phyloP scores from a whole-genome alignment of 2,329 filamentous ascomycete genomes.

The Fusarium sp. region DNA sequence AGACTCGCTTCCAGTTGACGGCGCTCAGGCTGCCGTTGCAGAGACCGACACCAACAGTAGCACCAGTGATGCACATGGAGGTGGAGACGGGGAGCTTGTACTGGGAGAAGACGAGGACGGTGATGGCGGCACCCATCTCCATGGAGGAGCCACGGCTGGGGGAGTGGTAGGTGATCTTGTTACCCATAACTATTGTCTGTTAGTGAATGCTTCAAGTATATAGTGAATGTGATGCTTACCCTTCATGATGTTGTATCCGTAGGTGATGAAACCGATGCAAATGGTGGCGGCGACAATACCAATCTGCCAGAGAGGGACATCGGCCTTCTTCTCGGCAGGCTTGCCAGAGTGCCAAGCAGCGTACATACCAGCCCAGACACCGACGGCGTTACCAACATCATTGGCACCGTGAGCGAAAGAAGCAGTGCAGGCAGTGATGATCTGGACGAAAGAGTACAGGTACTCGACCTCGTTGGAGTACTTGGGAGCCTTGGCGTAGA shows the following conservation, averaged over 20 bases:
- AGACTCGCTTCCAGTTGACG: constrained; percentile 81
- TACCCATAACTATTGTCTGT: constrained; percentile 74
- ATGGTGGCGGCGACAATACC: constrained; percentile 74
- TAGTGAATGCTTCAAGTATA: neutral
- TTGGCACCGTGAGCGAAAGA: constrained; percentile 83
- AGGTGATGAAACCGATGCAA: constrained; percentile 76
- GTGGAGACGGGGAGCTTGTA: constrained; percentile 81
- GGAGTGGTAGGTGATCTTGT: constrained; percentile 80
- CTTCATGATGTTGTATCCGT: constrained; percentile 89
- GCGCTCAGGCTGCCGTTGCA: constrained; percentile 79
- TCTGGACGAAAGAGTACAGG: constrained; percentile 74
- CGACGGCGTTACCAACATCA: constrained; percentile 79
- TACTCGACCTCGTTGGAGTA: constrained; percentile 80
- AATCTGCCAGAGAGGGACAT: constrained; percentile 81
- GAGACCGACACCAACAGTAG: constrained; percentile 81
- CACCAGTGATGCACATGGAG: constrained; percentile 83
- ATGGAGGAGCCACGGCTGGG: constrained; percentile 72
- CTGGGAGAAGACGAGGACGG: constrained; percentile 80
- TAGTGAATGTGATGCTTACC: constrained; percentile 56
- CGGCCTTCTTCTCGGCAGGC: constrained; percentile 69
- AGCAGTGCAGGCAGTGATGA: constrained; percentile 77
- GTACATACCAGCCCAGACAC: constrained; percentile 78
- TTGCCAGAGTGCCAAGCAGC: constrained; percentile 73
- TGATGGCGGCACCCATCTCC: constrained; percentile 84
- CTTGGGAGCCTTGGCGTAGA: constrained; percentile 71